Base-by-base conservation (phyloP, 306 rosid species). In the Fagus crenata region DNA sequence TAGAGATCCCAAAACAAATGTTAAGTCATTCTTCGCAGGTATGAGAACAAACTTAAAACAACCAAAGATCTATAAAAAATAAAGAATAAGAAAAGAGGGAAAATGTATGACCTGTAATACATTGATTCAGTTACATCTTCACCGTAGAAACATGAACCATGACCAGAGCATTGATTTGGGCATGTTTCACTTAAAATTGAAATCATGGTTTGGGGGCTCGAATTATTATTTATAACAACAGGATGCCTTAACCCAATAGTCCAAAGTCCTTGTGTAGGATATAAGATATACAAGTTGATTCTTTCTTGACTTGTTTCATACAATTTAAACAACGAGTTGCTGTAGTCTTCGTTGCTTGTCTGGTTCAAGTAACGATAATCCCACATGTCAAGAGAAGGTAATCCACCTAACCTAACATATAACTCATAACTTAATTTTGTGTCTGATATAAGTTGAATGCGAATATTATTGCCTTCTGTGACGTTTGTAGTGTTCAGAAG, bases 261-360 rank as follows among this genome's bases (percentile, higher is more conserved):
- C 70, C 69, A 56, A 7, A 18, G 49, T 59, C 69, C 78, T 59
- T 61, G 59, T 61, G 15, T 61, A 9, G 71, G 58, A 61, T 75
- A 75, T 33, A 75, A 75, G 33, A 75, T 5, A 67, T 59, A 75
- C 78, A 75, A 60, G 15, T 75, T 75, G 58, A 75, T 51, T 28
- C 17, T 61, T 49, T 46, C 17, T 61, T 43, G 14, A 33, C 28
- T 60, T 75, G 78, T 59, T 28, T 75, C 60, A 75, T 75, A 75
- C 70, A 75, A 42, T 32, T 75, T 75, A 33, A 59, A 13, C 31
- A 75, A 18, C 28, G 31, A 22, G 49, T 31, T 28, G 9, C 22
- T 60, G 31, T 60, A 42, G 70, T n/a, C 37, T 14, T 17, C 18
- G 58, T 28, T 6, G 51, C 3, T 75, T 28, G 15, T 46, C 51